Evolutionary conservation across 1,284 basidiomycete genomes (phyloP).

Genomic region (Cutaneotrichosporon cavernicola): DNA sequence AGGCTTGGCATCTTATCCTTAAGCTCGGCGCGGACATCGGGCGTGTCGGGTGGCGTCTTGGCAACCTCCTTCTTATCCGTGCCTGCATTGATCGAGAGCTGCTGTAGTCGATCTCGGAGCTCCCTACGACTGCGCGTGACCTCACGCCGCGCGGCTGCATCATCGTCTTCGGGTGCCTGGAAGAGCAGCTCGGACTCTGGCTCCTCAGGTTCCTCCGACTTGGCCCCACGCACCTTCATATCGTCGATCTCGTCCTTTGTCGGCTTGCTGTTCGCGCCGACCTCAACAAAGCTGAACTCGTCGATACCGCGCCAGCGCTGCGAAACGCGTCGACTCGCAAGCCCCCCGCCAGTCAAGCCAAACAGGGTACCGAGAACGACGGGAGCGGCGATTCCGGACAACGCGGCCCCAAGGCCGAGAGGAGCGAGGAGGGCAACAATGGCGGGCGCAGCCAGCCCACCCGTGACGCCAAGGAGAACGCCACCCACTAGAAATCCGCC

Average conservation of each 20-base stretch:
- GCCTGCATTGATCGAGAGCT: constrained; percentile 16
- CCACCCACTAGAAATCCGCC: constrained; percentile 55
- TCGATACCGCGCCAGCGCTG: constrained; percentile 58
- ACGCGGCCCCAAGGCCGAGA: constrained; percentile 51
- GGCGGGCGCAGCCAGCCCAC: constrained; percentile 58
- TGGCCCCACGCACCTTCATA: constrained; percentile 25
- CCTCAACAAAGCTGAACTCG: constrained; percentile 56
- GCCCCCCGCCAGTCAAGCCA: constrained; percentile 57
- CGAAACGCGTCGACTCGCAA: constrained; percentile 56
- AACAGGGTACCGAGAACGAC: constrained; percentile 58
- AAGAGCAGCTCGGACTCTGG: constrained; percentile 11
- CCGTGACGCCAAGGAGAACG: constrained; percentile 58
- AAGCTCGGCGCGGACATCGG: constrained; percentile 53
- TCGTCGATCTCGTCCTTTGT: constrained; percentile 48
- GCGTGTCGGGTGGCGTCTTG: constrained; percentile 8
- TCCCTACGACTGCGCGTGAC: constrained; percentile 15
- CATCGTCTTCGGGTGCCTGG: constrained; percentile 11
- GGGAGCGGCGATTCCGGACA: constrained; percentile 54
- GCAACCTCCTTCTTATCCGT: constrained; percentile 7
- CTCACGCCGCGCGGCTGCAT: constrained; percentile 15
- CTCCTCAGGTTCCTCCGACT: constrained; percentile 11
- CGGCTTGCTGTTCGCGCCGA: constrained; percentile 46
- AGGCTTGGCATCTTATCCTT: constrained; percentile 64
- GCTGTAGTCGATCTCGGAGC: constrained; percentile 12
- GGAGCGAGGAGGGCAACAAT: constrained; percentile 57